These are phyloP conservation scores for Hymenoscyphus linearis DNA, from an alignment of 2,329 filamentous ascomycete species.

Conservation along the genomic window DNA sequence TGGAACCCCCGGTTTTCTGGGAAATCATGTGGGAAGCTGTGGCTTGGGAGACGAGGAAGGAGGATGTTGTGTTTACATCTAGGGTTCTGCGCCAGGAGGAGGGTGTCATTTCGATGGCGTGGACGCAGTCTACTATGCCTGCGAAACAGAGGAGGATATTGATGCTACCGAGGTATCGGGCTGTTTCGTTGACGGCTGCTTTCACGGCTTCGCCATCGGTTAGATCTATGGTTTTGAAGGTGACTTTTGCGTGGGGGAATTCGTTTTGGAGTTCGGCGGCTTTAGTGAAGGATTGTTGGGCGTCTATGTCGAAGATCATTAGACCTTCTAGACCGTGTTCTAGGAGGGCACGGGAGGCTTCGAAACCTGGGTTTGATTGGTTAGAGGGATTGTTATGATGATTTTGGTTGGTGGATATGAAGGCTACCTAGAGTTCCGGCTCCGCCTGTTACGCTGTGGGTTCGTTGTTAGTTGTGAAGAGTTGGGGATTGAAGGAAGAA, in stretches of 20 bases:
- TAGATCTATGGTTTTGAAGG: constrained; percentile 51
- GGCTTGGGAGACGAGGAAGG: constrained; percentile 66
- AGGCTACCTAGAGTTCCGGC: constrained; percentile 51
- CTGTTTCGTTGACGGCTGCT: constrained; percentile 37
- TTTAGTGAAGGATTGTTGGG: constrained; percentile 36
- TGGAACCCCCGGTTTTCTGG: constrained; percentile 47
- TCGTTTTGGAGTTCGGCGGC: constrained; percentile 43
- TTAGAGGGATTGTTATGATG: neutral
- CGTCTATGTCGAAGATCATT: constrained; percentile 52
- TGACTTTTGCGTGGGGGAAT: constrained; percentile 50
- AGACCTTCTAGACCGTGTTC: constrained; percentile 60
- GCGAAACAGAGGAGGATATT: constrained; percentile 54
- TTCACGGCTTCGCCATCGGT: constrained; percentile 46
- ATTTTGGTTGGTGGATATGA: neutral
- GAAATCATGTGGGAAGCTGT: constrained; percentile 48
- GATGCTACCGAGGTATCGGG: constrained; percentile 43
- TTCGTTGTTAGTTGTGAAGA: neutral
- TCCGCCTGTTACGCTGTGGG: constrained; percentile 51
- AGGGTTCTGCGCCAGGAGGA: constrained; percentile 58
- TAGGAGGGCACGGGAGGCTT: constrained; percentile 55
- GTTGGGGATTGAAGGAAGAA: neutral
- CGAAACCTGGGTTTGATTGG: constrained; percentile 34
- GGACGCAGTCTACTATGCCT: constrained; percentile 59
- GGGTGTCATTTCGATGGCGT: constrained; percentile 53
- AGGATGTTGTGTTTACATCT: constrained; percentile 67